A percentile compares a stretch with the other conserved stretches of the same genome.
These are phyloP conservation scores for Apiotrichum sp. DNA, from an alignment of 1,284 basidiomycete species.

Conservation along the genomic window DNA sequence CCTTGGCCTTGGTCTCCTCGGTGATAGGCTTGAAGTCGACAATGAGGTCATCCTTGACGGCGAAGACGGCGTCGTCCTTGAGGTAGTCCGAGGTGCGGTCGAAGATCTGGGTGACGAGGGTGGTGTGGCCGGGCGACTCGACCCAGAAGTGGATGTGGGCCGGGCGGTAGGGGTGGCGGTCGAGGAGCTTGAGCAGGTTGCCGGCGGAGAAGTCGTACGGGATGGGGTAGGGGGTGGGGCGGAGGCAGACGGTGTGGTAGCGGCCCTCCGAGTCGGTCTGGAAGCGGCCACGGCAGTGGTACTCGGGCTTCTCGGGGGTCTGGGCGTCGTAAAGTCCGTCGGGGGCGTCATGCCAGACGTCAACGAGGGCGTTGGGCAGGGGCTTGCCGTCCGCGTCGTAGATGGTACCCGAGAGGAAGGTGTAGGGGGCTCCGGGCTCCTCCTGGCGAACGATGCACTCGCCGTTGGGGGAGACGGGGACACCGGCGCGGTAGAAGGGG, in stretches of 20 bases:
- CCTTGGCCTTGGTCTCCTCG: constrained; percentile 2
- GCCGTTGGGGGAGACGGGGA: constrained; percentile 36
- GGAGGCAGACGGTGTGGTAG: constrained; percentile 37
- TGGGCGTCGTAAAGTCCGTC: constrained; percentile 48
- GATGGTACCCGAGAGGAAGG: constrained; percentile 36
- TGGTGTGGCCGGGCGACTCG: constrained; percentile 28
- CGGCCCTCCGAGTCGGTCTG: constrained; percentile 37
- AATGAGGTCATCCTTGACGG: constrained; percentile 38
- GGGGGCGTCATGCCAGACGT: constrained; percentile 45
- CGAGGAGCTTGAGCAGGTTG: constrained; percentile 38
- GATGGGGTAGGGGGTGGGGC: constrained; percentile 46
- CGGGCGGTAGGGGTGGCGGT: constrained; percentile 43
- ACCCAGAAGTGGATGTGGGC: constrained; percentile 45
- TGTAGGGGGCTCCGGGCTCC: constrained; percentile 32
- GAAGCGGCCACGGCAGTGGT: constrained; percentile 39
- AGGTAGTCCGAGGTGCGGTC: constrained; percentile 43
- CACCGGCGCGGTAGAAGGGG: constrained; percentile 26
- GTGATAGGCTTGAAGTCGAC: constrained; percentile 24
- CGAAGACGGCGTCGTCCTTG: constrained; percentile 46
- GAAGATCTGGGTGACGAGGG: constrained; percentile 41
- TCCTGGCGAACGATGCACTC: constrained; percentile 31
- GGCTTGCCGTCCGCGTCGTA: constrained; percentile 39
- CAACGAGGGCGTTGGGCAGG: constrained; percentile 37
- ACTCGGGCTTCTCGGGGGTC: constrained; percentile 41
- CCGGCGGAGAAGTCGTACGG: constrained; percentile 44